phyloP scores from a whole-genome alignment of 2,329 filamentous ascomycete genomes.

The Ascomycota sp. region DNA sequence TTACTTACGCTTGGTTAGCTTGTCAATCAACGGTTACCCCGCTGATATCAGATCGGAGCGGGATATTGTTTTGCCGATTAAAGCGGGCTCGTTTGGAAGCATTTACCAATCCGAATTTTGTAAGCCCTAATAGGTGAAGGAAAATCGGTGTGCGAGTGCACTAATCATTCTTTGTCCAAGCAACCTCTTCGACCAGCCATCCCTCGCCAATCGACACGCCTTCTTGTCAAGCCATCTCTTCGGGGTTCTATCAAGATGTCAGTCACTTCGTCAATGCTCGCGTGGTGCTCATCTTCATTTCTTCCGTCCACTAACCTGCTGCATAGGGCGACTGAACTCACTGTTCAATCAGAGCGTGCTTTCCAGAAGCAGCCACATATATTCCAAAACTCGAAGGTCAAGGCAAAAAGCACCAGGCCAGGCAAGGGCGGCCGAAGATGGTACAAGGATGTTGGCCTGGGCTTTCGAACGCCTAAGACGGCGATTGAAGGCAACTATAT shows the following conservation, averaged over 20 bases:
- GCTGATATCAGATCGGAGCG: background rate
- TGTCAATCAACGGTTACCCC: no score
- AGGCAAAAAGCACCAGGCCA: slow-evolving; percentile 61
- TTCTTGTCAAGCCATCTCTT: slow-evolving; percentile 16
- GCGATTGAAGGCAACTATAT: slow-evolving; percentile 99
- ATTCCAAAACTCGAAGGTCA: slow-evolving; percentile 94
- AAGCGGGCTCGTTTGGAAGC: slow-evolving; percentile 7
- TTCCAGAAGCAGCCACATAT: slow-evolving; percentile 99
- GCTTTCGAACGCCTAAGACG: slow-evolving; percentile 94
- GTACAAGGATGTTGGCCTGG: slow-evolving; percentile 99
- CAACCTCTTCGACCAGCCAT: slow-evolving; percentile 13
- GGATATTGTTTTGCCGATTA: background rate
- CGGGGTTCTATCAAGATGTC: slow-evolving; percentile 22
- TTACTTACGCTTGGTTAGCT: slow-evolving; percentile 11
- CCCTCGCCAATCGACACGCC: slow-evolving; percentile 15
- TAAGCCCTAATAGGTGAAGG: slow-evolving; percentile 18
- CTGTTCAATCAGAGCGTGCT: slow-evolving; percentile 98
- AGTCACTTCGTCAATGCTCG: slow-evolving; percentile 6
- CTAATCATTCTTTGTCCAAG: slow-evolving; percentile 17
- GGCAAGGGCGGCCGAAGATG: slow-evolving; percentile 81
- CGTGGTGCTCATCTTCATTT: background rate
- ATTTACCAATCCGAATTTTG: slow-evolving; percentile 15
- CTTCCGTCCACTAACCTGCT: slow-evolving; percentile 11
- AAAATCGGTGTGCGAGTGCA: slow-evolving; percentile 14
- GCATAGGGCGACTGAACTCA: slow-evolving; percentile 90